A percentile compares a stretch with the other conserved stretches of the same genome.
Conservation (phyloP, 192 early-diverging fungal species). For the Backusella parvicylindrica region DNA sequence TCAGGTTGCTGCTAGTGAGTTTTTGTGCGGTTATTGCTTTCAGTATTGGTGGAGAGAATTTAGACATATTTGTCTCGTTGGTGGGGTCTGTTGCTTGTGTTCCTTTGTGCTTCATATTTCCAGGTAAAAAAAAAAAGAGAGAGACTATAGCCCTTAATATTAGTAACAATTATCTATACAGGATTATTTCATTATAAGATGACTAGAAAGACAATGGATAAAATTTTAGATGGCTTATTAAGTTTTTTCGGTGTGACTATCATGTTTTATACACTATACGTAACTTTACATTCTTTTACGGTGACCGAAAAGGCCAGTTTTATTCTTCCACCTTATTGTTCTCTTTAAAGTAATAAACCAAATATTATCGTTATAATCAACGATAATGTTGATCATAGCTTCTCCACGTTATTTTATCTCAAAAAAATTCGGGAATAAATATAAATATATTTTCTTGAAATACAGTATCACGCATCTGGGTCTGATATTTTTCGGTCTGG, state of each 20-base stretch:
- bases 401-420: too few relatives aligned
- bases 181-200: constrained; percentile 69
- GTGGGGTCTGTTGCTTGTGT: constrained; percentile 77
- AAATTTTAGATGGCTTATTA: constrained; percentile 39
- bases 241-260: constrained; percentile 52
- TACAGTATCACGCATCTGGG: too few relatives aligned
- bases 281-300: neutral
- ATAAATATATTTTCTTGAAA: too few relatives aligned
- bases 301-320: neutral
- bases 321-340: neutral
- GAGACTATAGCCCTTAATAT: neutral
- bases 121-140: constrained; percentile 38
- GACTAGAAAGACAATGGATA: constrained; percentile 39
- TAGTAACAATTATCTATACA: neutral
- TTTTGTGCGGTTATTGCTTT: constrained; percentile 64
- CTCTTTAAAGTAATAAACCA: neutral
- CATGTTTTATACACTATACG: constrained; percentile 66
- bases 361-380: neutral
- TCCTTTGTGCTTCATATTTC: constrained; percentile 79
- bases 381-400: too few relatives aligned
- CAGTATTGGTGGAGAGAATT: constrained; percentile 58
- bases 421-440: too few relatives aligned
- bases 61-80: constrained; percentile 85
- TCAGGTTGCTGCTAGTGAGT: constrained; percentile 55
- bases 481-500: too few relatives aligned